These are phyloP conservation scores for Wilcoxina mikolae DNA, from an alignment of 495 filamentous ascomycete genomes.

Conservation along the genomic window DNA sequence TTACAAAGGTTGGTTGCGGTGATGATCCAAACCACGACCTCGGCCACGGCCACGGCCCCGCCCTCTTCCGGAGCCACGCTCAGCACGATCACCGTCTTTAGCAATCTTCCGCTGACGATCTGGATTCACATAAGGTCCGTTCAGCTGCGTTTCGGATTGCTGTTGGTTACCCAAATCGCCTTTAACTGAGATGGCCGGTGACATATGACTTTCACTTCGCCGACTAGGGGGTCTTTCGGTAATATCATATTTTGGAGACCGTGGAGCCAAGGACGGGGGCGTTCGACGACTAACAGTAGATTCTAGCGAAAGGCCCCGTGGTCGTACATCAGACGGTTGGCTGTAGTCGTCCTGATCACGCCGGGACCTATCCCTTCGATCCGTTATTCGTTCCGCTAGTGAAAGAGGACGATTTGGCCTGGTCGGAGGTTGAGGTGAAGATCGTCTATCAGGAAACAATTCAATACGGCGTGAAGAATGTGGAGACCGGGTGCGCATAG, in stretches of 20 bases:
- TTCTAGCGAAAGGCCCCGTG: background rate
- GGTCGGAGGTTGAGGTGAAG: background rate
- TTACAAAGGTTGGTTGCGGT: slow-evolving; percentile 10
- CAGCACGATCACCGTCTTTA: slow-evolving; percentile 6
- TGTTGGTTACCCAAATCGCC: background rate
- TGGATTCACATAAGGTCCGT: slow-evolving; percentile 24
- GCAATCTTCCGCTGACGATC: slow-evolving; percentile 20
- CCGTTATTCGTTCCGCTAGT: background rate
- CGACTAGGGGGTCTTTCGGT: slow-evolving; percentile 13
- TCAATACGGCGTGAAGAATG: background rate
- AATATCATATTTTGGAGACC: slow-evolving; percentile 8
- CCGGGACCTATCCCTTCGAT: background rate
- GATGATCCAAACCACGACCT: slow-evolving; percentile 20
- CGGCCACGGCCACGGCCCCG: slow-evolving; percentile 23
- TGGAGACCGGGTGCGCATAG: background rate
- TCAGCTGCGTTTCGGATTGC: slow-evolving; percentile 8
- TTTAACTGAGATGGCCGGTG: background rate
- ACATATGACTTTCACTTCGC: slow-evolving; percentile 13
- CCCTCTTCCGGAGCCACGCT: slow-evolving; percentile 11
- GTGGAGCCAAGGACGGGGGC: background rate
- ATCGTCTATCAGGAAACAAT: slow-evolving; percentile 1
- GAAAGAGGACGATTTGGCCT: background rate
- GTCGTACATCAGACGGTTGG: background rate
- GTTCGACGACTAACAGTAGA: slow-evolving; percentile 2
- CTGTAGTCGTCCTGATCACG: background rate